Evolutionary conservation across 1,284 basidiomycete genomes (phyloP).

Genomic region (Trichosporon faecale): DNA sequence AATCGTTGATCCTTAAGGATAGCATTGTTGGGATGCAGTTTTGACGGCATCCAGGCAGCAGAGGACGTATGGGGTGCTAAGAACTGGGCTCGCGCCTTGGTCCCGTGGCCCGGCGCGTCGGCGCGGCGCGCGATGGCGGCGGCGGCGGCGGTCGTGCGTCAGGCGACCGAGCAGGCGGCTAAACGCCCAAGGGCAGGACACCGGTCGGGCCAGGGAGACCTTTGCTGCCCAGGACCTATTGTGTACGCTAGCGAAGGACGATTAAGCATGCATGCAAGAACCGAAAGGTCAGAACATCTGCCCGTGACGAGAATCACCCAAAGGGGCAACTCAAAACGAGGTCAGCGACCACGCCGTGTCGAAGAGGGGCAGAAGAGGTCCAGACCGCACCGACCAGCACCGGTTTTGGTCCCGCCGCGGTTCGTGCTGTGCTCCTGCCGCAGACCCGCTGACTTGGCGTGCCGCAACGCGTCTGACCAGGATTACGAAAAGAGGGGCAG

Average conservation of each 20-base stretch:
- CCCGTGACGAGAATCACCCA: not conserved
- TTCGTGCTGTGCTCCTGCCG: not conserved
- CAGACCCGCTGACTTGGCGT: not conserved
- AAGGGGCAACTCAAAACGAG: not conserved
- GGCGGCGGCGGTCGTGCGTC: not conserved
- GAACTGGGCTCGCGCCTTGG: not conserved
- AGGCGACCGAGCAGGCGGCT: not conserved
- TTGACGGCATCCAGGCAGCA: not conserved
- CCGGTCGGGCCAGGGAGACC: not conserved
- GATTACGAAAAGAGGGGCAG: conserved; percentile 4
- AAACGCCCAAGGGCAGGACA: not conserved
- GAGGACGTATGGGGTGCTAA: not conserved
- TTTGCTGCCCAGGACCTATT: not conserved
- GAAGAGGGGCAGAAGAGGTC: not conserved
- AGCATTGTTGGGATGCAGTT: not conserved
- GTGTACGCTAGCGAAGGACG: not conserved
- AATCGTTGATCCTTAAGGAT: not conserved
- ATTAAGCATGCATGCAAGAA: not conserved
- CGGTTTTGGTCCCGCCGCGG: not conserved
- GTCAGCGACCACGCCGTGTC: not conserved
- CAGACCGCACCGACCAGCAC: not conserved
- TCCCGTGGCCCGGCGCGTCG: not conserved
- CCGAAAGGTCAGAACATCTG: not conserved
- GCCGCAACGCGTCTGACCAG: not conserved
- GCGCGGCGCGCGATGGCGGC: not conserved